A percentile compares a stretch with the other conserved stretches of the same genome.
Conservation (phyloP, 2,329 filamentous ascomycete species). For the Tympanopsis confertula region DNA sequence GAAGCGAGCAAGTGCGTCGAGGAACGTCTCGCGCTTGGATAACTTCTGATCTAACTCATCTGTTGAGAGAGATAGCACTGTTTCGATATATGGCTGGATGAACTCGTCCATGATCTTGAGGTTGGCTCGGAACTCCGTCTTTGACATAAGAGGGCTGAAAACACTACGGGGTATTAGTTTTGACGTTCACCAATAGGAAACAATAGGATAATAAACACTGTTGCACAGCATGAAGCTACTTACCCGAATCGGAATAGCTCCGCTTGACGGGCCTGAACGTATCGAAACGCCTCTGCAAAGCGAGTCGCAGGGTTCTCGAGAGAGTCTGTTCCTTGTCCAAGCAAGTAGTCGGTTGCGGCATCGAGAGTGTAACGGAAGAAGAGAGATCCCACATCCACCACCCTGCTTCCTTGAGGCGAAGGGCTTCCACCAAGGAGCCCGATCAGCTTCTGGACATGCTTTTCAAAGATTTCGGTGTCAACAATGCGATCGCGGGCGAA, state of each 20-base stretch:
- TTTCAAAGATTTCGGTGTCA: slow-evolving; percentile 72
- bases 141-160: slow-evolving; percentile 51
- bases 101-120: slow-evolving; percentile 65
- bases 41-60: slow-evolving; percentile 64
- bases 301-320: slow-evolving; percentile 21
- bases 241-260: slow-evolving; percentile 1
- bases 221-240: neutral
- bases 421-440: slow-evolving; percentile 49
- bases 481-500: slow-evolving; percentile 77
- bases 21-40: slow-evolving; percentile 69
- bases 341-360: slow-evolving; percentile 74
- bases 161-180: slow-evolving; percentile 56
- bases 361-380: slow-evolving; percentile 82
- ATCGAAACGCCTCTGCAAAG: slow-evolving; percentile 9
- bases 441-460: slow-evolving; percentile 65
- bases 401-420: slow-evolving; percentile 44
- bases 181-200: slow-evolving; percentile 44
- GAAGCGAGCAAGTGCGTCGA: slow-evolving; percentile 72
- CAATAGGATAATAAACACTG: slow-evolving; percentile 1
- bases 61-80: slow-evolving; percentile 54
- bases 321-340: slow-evolving; percentile 63
- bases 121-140: slow-evolving; percentile 46
- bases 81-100: slow-evolving; percentile 67
- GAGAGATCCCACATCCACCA: slow-evolving; percentile 62
- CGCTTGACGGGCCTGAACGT: slow-evolving; percentile 7